Base-by-base conservation (phyloP, 2,329 filamentous ascomycete species). In the Colletotrichum cordylinicola region DNA sequence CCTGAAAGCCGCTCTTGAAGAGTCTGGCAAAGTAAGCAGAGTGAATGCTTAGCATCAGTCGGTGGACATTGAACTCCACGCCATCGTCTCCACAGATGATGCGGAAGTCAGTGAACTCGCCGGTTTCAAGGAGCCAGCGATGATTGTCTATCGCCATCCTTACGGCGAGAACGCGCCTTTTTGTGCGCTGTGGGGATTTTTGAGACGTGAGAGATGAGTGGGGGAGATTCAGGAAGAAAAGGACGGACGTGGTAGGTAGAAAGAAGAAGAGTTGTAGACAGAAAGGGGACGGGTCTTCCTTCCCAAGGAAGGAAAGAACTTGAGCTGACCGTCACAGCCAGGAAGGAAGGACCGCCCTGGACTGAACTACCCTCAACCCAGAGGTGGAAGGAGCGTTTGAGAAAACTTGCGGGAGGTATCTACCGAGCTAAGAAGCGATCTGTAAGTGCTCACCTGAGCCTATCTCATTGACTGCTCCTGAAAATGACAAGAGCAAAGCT, bases 231-330 rank as follows among this genome's bases (percentile, higher is more conserved):
- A 9, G 6, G 9, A 8, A 8, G 9, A 7, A 43, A 6, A 4
- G 2, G 8, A 10, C n/a, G 1, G 16, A 43, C 6, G 8, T 6
- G 8, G 39, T 43, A 6, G 37, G 18, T 48, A 18, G 9, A n/a
- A 43, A 33, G 8, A 33, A 43, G 18, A 48, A 21, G 43, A 9
- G n/a, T 18, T 48, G 43, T 0, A 21, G 18, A 4, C 10, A 9
- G n/a, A 18, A 0, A 21, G 10, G 43, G 3, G 43, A 13, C 18
- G 18, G 0, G 18, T 21, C 43, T 48, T 48, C 43, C 9, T 12
- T 48, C 39, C 39, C 0, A 0, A 21, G n/a, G 43, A 48, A 48
- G n/a, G 43, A 21, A 8, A 13, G 43, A 48, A 0, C 1, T 0
- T 48, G 0, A 21, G 43, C 43, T 2, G 39, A 0, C 18, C 9